A percentile compares a stretch with the other conserved stretches of the same genome.
Evolutionary conservation across 176 grass and related monocot species (phyloP).

Genomic region (Avena insularis): DNA sequence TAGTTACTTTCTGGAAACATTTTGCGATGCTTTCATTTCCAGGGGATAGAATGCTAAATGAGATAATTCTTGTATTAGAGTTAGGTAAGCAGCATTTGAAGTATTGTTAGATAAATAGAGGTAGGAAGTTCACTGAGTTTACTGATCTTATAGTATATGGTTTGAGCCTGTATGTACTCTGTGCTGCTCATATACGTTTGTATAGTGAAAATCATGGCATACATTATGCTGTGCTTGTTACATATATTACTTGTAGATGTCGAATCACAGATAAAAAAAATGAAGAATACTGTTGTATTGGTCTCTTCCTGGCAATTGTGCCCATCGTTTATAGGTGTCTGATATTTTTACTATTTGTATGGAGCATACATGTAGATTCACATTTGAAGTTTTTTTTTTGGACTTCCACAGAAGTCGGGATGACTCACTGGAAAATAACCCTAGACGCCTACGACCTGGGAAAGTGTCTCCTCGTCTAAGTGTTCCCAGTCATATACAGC

Average conservation of each 20-base stretch:
- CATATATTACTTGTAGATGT: conserved; percentile 5
- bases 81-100: neutral
- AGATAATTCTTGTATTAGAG: neutral
- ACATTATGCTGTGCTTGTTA: neutral
- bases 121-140: neutral
- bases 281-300: neutral
- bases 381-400: conserved; percentile 1
- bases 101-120: neutral
- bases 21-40: neutral
- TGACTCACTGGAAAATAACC: conserved; percentile 59
- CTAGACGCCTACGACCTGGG: conserved; percentile 69
- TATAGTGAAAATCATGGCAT: conserved; percentile 14
- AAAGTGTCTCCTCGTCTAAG: conserved; percentile 83
- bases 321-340: neutral
- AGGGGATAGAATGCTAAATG: neutral
- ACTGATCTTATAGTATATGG: neutral
- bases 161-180: neutral
- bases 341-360: neutral
- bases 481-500: conserved; percentile 79
- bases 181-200: neutral
- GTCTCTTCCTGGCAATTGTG: neutral
- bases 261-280: neutral
- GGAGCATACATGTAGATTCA: conserved; percentile 2
- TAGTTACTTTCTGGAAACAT: conserved; percentile 10
- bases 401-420: conserved; percentile 57